These are phyloP conservation scores for Murraya koenigii DNA, from an alignment of 345 rosid genomes.

Conservation along the genomic window DNA sequence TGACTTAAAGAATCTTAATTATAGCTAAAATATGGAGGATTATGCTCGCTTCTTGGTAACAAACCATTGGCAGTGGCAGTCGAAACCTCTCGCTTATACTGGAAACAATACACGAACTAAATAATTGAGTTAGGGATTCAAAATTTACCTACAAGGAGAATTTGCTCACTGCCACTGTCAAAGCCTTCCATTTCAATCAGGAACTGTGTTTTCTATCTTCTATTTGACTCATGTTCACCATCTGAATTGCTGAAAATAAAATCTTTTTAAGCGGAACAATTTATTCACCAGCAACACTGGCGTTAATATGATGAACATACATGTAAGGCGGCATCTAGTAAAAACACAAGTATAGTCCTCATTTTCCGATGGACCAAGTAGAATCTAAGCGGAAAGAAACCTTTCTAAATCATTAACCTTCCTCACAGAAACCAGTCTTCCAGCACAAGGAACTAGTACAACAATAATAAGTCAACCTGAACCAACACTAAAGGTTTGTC, in stretches of 20 bases:
- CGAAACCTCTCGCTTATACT: not conserved
- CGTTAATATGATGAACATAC: not conserved
- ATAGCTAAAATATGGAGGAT: not conserved
- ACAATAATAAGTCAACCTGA: not conserved
- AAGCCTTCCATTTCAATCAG: conserved; percentile 98
- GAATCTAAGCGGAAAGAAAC: conserved; percentile 2
- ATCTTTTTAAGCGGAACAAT: conserved; percentile 16
- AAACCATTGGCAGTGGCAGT: not conserved
- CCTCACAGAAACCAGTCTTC: not conserved
- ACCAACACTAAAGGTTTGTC: conserved; percentile 1
- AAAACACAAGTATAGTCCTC: not conserved
- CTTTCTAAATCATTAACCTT: not conserved
- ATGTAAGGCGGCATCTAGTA: not conserved
- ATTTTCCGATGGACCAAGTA: not conserved
- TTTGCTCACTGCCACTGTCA: conserved; percentile 81
- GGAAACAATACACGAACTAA: not conserved
- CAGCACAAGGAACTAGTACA: not conserved
- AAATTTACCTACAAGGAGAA: conserved; percentile 86
- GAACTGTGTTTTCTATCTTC: conserved; percentile 93
- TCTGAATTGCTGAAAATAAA: conserved; percentile 77
- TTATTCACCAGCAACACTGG: not conserved
- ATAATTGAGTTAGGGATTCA: not conserved
- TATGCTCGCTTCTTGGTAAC: not conserved
- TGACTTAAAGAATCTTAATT: not conserved
- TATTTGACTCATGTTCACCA: conserved; percentile 96